Conservation (phyloP, 176 grass and related monocot species). For the Bromus sterilis region DNA sequence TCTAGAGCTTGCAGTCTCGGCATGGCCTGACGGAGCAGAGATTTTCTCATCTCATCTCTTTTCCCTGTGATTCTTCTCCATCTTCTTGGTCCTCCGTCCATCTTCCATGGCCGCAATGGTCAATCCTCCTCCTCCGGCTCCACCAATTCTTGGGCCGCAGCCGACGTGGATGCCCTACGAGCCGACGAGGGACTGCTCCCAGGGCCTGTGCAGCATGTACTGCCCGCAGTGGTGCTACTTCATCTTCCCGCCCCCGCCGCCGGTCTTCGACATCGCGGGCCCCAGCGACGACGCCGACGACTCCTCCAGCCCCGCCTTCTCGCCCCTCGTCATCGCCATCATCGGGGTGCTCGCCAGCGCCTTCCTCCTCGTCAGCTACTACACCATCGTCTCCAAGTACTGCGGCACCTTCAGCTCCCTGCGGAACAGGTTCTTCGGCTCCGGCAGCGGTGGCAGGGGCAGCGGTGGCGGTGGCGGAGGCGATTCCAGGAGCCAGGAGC, state of each 20-base stretch:
- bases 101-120: conserved; percentile 35
- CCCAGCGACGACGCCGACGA: conserved; percentile 41
- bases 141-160: conserved; percentile 5
- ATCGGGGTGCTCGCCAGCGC: conserved; percentile 85
- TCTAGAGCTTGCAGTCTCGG: conserved; percentile 4
- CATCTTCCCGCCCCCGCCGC: conserved; percentile 79
- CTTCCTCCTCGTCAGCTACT: conserved; percentile 90
- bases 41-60: background rate
- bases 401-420: conserved; percentile 68
- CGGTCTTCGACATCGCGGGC: conserved; percentile 43
- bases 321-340: conserved; percentile 95
- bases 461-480: background rate
- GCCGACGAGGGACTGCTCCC: conserved; percentile 73
- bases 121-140: conserved; percentile 5
- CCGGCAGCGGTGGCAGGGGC: background rate
- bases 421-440: conserved; percentile 8
- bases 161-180: conserved; percentile 78
- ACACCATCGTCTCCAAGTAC: conserved; percentile 86
- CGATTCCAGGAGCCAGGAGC: conserved; percentile 10
- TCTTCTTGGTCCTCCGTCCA: background rate
- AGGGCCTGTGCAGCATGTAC: conserved; percentile 90
- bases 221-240: conserved; percentile 99
- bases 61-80: background rate
- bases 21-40: background rate
- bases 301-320: conserved; percentile 53